Evolutionary conservation across 2,329 filamentous ascomycete genomes (phyloP).

Genomic region (Diaporthe capsici): DNA sequence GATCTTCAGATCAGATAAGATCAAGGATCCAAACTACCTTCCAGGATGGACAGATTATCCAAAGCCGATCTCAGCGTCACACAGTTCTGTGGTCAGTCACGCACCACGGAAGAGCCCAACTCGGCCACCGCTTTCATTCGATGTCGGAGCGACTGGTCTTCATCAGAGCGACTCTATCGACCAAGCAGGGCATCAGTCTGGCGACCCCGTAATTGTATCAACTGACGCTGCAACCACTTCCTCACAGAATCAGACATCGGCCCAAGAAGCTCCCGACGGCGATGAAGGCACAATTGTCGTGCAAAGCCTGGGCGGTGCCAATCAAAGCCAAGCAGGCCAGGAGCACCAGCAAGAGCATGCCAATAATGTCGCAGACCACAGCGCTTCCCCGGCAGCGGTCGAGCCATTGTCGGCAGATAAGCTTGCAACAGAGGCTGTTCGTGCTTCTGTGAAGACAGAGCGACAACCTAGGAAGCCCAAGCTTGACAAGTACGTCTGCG

Average conservation of each 20-base stretch:
- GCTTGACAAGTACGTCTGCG: constrained; percentile 53
- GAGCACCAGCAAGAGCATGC: not conserved
- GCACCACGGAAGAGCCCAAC: constrained; percentile 5
- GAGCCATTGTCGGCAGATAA: not conserved
- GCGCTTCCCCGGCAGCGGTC: not conserved
- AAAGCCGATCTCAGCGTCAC: constrained; percentile 1
- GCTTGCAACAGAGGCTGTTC: not conserved
- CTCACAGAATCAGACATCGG: not conserved
- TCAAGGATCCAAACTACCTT: constrained; percentile 45
- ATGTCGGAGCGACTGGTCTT: not conserved
- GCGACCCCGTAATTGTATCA: too few relatives aligned
- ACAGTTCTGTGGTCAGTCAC: not conserved
- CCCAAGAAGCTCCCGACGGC: not conserved
- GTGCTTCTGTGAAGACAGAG: constrained; percentile 4
- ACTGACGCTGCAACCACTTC: not conserved
- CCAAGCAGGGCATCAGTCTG: not conserved
- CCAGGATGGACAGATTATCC: constrained; percentile 38
- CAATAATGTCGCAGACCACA: not conserved
- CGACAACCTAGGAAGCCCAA: constrained; percentile 15
- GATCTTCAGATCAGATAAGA: constrained; percentile 48
- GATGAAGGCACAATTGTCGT: constrained; percentile 14
- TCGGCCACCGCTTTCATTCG: not conserved
- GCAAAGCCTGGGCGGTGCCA: not conserved
- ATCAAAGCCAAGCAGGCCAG: not conserved
- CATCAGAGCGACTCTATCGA: not conserved